Conservation (phyloP, 2,329 filamentous ascomycete genomes). For the Aureobasidium sp. region DNA sequence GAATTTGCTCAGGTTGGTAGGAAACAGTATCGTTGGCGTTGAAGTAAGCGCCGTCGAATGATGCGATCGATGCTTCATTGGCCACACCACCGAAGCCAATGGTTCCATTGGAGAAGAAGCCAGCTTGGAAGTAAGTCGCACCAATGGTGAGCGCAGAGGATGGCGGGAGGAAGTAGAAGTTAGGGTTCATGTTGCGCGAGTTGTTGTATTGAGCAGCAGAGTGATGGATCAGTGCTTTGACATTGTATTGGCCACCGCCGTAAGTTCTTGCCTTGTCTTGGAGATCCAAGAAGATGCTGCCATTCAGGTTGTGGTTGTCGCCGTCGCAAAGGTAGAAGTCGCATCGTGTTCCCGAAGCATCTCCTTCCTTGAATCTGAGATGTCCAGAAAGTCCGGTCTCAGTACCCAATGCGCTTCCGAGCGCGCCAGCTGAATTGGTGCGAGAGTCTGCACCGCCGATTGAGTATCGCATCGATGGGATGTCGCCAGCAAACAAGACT, state of each 20-base stretch:
- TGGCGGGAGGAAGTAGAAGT: slow-evolving; percentile 13
- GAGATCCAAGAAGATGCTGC: slow-evolving; percentile 14
- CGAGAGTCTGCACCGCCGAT: slow-evolving; percentile 14
- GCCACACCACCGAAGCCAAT: slow-evolving; percentile 6
- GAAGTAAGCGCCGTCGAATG: slow-evolving; percentile 3
- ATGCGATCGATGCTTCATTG: slow-evolving; percentile 6
- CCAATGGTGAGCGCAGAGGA: not conserved
- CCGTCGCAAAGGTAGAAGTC: slow-evolving; percentile 17
- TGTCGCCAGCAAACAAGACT: slow-evolving; percentile 16
- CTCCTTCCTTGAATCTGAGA: slow-evolving; percentile 15
- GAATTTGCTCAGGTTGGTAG: slow-evolving; percentile 7
- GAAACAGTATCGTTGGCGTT: not conserved
- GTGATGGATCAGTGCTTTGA: slow-evolving; percentile 15
- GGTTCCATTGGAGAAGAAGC: slow-evolving; percentile 7
- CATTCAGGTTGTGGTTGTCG: slow-evolving; percentile 17
- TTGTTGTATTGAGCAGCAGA: slow-evolving; percentile 13
- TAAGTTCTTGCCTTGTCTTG: slow-evolving; percentile 16
- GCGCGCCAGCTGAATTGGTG: not conserved
- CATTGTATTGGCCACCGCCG: slow-evolving; percentile 17
- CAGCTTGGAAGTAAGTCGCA: slow-evolving; percentile 1
- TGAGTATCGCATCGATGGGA: slow-evolving; percentile 15
- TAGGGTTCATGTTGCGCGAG: slow-evolving; percentile 15
- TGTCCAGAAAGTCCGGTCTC: slow-evolving; percentile 11
- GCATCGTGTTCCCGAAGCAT: slow-evolving; percentile 15
- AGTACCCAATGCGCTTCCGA: slow-evolving; percentile 14